phyloP scores from a whole-genome alignment of 2,329 filamentous ascomycete genomes.

The Diaporthe eres region DNA sequence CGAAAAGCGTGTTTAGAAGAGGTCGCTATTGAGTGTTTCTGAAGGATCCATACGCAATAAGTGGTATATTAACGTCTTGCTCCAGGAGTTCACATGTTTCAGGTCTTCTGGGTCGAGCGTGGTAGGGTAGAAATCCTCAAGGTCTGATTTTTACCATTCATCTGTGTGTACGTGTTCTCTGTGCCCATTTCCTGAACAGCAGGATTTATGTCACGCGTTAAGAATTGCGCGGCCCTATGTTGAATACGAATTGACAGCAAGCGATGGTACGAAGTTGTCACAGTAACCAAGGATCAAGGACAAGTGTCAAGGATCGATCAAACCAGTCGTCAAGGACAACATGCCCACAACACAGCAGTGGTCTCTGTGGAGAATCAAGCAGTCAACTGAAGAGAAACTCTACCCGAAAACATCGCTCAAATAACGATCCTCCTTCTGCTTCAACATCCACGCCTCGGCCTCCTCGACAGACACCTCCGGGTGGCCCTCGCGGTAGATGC shows the following conservation, averaged over 20 bases:
- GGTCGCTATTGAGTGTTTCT: background rate
- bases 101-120: background rate
- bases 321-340: background rate
- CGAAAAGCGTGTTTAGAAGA: background rate
- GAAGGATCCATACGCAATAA: background rate
- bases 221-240: background rate
- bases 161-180: background rate
- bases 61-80: too few relatives aligned
- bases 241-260: background rate
- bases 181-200: too few relatives aligned
- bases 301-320: background rate
- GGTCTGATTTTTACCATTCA: background rate
- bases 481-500: conserved; percentile 42
- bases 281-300: background rate
- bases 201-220: background rate
- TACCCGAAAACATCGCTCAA: conserved; percentile 44
- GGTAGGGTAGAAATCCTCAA: background rate
- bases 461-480: conserved; percentile 37
- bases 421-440: conserved; percentile 43
- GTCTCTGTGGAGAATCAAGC: background rate
- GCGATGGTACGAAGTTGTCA: background rate
- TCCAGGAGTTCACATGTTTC: background rate
- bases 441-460: conserved; percentile 42
- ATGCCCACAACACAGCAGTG: background rate
- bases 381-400: background rate